Evolutionary conservation across 1,139 yeast species (phyloP).

Genomic region (Geotrichum fermentans): DNA sequence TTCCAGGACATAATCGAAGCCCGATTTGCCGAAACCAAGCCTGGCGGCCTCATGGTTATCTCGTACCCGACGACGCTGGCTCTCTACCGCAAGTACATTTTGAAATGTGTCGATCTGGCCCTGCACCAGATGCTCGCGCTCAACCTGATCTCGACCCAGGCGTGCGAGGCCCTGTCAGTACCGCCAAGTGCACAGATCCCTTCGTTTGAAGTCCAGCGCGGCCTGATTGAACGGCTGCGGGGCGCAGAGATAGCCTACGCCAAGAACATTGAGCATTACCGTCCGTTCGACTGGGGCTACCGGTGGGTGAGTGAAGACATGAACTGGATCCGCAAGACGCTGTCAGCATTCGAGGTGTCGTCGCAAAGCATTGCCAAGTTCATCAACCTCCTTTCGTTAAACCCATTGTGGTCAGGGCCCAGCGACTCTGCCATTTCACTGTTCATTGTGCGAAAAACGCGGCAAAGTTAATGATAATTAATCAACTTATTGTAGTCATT

Average conservation of each 20-base stretch:
- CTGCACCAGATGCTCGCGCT: conserved; percentile 30
- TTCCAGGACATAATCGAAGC: conserved; percentile 24
- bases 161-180: conserved; percentile 28
- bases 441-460: conserved; percentile 24
- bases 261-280: conserved; percentile 16
- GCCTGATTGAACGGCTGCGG: conserved; percentile 17
- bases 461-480: background rate
- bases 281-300: conserved; percentile 28
- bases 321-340: conserved; percentile 24
- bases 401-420: conserved; percentile 21
- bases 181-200: conserved; percentile 24
- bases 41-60: conserved; percentile 29
- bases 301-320: conserved; percentile 28
- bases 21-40: conserved; percentile 26
- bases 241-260: conserved; percentile 23
- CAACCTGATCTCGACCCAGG: conserved; percentile 26
- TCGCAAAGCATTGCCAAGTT: conserved; percentile 23
- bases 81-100: conserved; percentile 24
- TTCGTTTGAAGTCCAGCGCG: conserved; percentile 22
- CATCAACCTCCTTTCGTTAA: conserved; percentile 23
- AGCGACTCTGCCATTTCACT: conserved; percentile 24
- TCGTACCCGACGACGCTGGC: conserved; percentile 28
- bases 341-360: conserved; percentile 19
- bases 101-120: conserved; percentile 31
- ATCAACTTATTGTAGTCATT: background rate